Evolutionary conservation across 2,329 filamentous ascomycete genomes (phyloP).

Genomic region (Acephala macrosclerotiorum): DNA sequence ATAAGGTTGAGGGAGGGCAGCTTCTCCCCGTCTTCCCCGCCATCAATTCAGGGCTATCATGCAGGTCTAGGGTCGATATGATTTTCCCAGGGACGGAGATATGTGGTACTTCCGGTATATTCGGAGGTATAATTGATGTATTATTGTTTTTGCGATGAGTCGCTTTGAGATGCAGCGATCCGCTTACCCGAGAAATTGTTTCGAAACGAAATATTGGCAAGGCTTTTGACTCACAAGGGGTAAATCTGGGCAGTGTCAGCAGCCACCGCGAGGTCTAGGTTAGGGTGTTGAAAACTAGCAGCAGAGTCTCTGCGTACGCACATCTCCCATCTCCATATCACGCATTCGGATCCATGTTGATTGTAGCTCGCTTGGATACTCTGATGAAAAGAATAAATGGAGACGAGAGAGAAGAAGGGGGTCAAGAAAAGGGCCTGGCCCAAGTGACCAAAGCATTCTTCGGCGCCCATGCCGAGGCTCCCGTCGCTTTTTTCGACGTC

Average conservation of each 20-base stretch:
- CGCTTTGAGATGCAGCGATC: background rate
- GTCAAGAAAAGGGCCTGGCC: too few relatives aligned
- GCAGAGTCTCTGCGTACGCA: too few relatives aligned
- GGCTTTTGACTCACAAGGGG: background rate
- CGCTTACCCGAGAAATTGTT: background rate
- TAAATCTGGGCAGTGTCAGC: background rate
- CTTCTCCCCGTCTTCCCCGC: conserved; percentile 6
- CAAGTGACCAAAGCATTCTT: background rate
- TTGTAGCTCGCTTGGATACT: too few relatives aligned
- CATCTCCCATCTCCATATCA: too few relatives aligned
- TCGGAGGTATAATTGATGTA: background rate
- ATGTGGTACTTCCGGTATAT: background rate
- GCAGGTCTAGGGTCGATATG: conserved; percentile 7
- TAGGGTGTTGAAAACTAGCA: too few relatives aligned
- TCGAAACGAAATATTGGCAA: background rate
- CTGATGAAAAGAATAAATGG: too few relatives aligned
- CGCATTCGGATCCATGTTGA: too few relatives aligned
- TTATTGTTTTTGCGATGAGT: conserved; percentile 1
- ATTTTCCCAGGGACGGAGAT: background rate
- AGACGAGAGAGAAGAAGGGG: too few relatives aligned
- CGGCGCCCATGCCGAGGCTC: background rate
- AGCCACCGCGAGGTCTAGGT: background rate
- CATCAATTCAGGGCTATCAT: background rate
- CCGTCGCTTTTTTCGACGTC: background rate
- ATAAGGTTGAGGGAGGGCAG: background rate